Evolutionary conservation across 2,329 filamentous ascomycete species (phyloP).

Genomic region (Hymenoscyphus fraxineus): DNA sequence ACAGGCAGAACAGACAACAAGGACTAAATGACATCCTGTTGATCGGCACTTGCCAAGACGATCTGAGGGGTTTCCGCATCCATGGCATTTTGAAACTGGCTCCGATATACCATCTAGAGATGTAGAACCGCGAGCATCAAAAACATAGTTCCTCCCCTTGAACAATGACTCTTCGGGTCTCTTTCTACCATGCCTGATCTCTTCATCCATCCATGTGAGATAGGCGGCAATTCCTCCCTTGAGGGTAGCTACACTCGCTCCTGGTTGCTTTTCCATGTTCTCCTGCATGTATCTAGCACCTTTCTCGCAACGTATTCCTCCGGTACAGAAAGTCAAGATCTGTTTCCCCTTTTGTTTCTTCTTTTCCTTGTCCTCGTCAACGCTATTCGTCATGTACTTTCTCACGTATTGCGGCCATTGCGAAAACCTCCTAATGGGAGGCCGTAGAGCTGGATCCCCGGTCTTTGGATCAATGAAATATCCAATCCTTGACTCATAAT

Average conservation of each 20-base stretch:
- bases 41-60: constrained; percentile 33
- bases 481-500: constrained; percentile 36
- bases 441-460: constrained; percentile 29
- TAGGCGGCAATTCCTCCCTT: constrained; percentile 35
- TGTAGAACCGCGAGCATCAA: constrained; percentile 34
- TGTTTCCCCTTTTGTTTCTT: constrained; percentile 16
- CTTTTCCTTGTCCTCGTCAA: background rate
- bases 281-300: constrained; percentile 33
- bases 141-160: constrained; percentile 35
- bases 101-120: constrained; percentile 20
- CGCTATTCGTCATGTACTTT: constrained; percentile 17
- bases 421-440: constrained; percentile 32
- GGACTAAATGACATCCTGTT: constrained; percentile 31
- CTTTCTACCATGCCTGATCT: constrained; percentile 30
- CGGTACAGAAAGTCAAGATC: constrained; percentile 35
- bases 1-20: constrained; percentile 33
- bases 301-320: constrained; percentile 36
- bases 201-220: constrained; percentile 35
- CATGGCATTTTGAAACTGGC: constrained; percentile 33
- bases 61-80: constrained; percentile 24
- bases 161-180: constrained; percentile 30
- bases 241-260: constrained; percentile 31
- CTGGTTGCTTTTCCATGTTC: constrained; percentile 21
- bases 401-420: constrained; percentile 35
- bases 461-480: constrained; percentile 32